Evolutionary conservation across 1,139 yeast species (phyloP), one percentile per base, ranked within the genome.

Genomic region (Lipomyces yarrowii): DNA sequence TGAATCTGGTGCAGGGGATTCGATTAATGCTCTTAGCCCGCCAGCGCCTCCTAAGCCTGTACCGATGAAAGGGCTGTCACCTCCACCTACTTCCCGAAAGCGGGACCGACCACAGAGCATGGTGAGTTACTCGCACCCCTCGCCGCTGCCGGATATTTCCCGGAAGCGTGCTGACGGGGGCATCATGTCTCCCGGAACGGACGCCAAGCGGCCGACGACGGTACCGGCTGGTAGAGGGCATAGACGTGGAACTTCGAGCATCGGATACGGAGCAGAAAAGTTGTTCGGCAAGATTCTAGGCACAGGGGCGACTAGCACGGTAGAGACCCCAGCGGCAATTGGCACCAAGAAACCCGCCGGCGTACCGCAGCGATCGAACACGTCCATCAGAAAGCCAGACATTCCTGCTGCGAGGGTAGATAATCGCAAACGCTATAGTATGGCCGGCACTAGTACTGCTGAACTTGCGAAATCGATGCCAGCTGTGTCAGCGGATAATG

Each of bases 181-280:
- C 23, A 26, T 15, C 61, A 26, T 21, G 30, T 35, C 56, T 52
- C 3, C 63, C 18, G 48, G 35, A 18, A 33, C n/a, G 21, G 39
- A 15, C 6, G 23, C 59, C 30, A 52, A 32, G 56, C 59, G n/a
- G 15, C 56, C 56, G 55, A 59, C 37, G 26, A 57, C 13, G 26
- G 46, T 3, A 33, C 32, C 51, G 5, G 33, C 42, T 1, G 18
- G 32, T 33, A 37, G 52, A 53, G 61, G 26, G 60, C 68, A 65
- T 56, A 54, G 68, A 15, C 67, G 69, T 5, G 65, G 63, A 11
- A 60, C 53, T 4, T 66, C 68, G 15, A 66, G 69, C 54, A 48
- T 66, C n/a, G 62, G 69, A 39, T 66, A 64, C 39, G 56, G 54
- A 37, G 69, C 69, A 4, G 69, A 66, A 60, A 65, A 59, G 58